Conservation (phyloP, 257 asterid species). For the Solanum chiquidenum region DNA sequence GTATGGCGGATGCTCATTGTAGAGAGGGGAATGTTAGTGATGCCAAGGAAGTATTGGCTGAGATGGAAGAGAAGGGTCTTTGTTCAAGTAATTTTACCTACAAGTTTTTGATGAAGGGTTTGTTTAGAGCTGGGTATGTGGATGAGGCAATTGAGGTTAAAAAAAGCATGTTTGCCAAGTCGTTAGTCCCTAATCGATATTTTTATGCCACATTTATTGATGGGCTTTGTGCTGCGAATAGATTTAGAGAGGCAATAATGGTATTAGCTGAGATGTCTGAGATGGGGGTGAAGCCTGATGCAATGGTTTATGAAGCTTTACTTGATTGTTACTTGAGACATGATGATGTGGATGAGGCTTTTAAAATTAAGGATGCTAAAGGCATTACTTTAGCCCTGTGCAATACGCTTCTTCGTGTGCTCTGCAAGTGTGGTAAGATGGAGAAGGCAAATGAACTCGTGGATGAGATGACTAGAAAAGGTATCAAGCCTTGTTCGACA, state of each 20-base stretch:
- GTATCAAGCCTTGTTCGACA: background rate
- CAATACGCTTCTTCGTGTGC: background rate
- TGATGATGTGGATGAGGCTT: background rate
- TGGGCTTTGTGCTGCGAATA: constrained; percentile 5
- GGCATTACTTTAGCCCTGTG: background rate
- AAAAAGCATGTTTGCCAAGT: background rate
- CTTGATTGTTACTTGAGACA: background rate
- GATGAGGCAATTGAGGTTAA: constrained; percentile 15
- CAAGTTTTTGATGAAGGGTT: constrained; percentile 1
- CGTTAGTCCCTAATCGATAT: constrained; percentile 1
- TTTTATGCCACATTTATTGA: constrained; percentile 4
- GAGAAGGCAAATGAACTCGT: background rate
- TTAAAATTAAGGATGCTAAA: background rate
- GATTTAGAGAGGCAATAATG: constrained; percentile 6
- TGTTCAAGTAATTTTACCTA: background rate
- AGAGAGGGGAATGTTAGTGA: background rate
- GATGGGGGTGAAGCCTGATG: constrained; percentile 8
- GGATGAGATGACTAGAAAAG: background rate
- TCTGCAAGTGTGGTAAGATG: constrained; percentile 8
- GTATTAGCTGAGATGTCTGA: constrained; percentile 10
- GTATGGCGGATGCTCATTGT: constrained; percentile 5
- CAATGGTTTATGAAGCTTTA: background rate
- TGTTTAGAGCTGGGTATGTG: constrained; percentile 1
- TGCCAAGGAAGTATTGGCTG: constrained; percentile 3
- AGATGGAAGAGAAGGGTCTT: constrained; percentile 9